A percentile compares a stretch with the other conserved stretches of the same genome.
These are phyloP conservation scores for Mortierella sp. DNA, from an alignment of 371 early-diverging fungal species.

Conservation along the genomic window DNA sequence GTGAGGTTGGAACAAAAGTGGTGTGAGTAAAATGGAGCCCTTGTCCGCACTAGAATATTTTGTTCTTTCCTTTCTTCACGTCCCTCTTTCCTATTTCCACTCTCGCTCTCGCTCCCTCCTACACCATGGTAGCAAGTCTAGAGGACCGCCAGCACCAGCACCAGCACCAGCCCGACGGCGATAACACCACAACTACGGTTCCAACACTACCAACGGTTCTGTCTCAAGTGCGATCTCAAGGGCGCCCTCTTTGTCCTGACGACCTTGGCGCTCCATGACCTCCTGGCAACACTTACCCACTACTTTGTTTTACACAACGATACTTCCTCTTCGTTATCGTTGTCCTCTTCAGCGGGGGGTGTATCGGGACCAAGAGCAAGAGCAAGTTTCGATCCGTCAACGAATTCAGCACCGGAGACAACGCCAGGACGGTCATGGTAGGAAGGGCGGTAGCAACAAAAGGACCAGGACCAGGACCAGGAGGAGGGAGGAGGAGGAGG, in stretches of 20 bases:
- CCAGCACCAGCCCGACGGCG: not conserved
- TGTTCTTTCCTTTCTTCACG: not conserved
- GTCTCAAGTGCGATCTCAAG: not conserved
- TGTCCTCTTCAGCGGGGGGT: not conserved
- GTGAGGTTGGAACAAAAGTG: not conserved
- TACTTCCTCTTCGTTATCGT: not conserved
- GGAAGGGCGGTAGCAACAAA: not conserved
- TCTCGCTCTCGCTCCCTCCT: not conserved
- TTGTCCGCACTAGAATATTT: not conserved
- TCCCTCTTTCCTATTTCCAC: not conserved
- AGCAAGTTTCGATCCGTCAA: not conserved
- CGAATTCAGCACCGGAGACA: not conserved
- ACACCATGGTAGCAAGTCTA: not conserved
- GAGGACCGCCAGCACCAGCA: not conserved
- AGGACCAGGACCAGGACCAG: not conserved
- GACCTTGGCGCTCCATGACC: not conserved
- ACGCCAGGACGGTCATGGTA: not conserved
- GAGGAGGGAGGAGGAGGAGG: not conserved
- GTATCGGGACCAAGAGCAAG: not conserved
- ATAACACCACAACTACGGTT: not conserved
- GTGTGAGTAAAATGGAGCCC: not conserved
- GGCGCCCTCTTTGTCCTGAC: not conserved
- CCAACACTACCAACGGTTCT: not conserved
- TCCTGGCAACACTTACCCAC: not conserved
- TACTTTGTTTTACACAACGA: not conserved